A percentile compares a stretch with the other conserved stretches of the same genome.
These are phyloP conservation scores for Parastagonospora nodorum DNA, from an alignment of 2,329 filamentous ascomycete genomes.

Conservation along the genomic window DNA sequence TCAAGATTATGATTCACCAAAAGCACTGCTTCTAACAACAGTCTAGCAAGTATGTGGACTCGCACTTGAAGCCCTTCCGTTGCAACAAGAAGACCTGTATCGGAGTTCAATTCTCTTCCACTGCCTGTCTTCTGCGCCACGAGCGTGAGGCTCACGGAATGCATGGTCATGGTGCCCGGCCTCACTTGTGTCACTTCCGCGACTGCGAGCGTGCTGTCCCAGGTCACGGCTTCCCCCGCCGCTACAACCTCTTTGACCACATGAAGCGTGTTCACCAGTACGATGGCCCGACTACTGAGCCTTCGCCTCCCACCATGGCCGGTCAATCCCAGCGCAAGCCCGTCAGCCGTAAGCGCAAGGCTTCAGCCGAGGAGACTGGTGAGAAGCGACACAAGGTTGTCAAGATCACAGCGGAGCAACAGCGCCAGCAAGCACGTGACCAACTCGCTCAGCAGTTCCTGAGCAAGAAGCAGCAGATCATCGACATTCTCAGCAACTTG, in stretches of 20 bases:
- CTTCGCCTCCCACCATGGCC: conserved; percentile 32
- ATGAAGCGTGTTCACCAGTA: conserved; percentile 90
- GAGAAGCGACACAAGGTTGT: conserved; percentile 43
- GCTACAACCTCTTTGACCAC: conserved; percentile 96
- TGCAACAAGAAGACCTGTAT: conserved; percentile 87
- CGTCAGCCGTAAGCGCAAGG: conserved; percentile 43
- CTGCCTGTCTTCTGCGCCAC: conserved; percentile 90
- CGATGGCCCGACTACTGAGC: conserved; percentile 43
- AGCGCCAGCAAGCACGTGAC: conserved; percentile 38
- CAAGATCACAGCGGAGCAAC: conserved; percentile 41
- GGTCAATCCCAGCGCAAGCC: conserved; percentile 33
- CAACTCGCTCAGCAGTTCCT: conserved; percentile 38
- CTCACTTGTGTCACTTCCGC: conserved; percentile 84
- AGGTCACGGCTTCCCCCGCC: conserved; percentile 89
- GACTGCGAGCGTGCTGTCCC: conserved; percentile 82
- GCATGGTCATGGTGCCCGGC: conserved; percentile 92
- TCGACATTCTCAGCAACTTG: conserved; percentile 38
- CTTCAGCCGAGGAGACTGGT: conserved; percentile 31
- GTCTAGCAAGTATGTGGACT: conserved; percentile 91
- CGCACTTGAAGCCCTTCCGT: conserved; percentile 92
- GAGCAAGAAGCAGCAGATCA: conserved; percentile 42
- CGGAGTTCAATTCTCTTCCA: conserved; percentile 90
- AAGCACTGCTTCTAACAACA: conserved; percentile 21
- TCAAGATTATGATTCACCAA: conserved; percentile 18
- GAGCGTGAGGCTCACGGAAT: conserved; percentile 95